These are phyloP conservation scores for Takashimella tepidaria DNA, from an alignment of 1,284 basidiomycete genomes.

Conservation along the genomic window DNA sequence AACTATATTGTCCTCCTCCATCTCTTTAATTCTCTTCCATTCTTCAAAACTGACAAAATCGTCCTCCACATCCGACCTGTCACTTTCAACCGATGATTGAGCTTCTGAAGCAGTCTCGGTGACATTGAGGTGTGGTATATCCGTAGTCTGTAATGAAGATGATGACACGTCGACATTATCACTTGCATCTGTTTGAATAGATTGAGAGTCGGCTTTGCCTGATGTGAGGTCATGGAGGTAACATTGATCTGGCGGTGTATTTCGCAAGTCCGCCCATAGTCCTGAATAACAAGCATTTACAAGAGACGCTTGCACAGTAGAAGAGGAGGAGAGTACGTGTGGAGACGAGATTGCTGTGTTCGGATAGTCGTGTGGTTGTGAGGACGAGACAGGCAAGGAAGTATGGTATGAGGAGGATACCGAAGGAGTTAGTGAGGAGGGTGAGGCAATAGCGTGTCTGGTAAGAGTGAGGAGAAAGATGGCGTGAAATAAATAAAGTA, in stretches of 20 bases:
- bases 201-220: not conserved
- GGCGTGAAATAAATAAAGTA: not conserved
- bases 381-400: not conserved
- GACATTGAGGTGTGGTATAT: not conserved
- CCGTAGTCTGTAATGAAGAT: not conserved
- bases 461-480: not conserved
- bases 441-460: not conserved
- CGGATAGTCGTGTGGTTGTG: not conserved
- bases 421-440: not conserved
- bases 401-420: not conserved
- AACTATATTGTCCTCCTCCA: conserved; percentile 35
- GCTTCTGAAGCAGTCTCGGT: not conserved
- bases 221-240: not conserved
- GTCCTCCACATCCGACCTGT: not conserved
- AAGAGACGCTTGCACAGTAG: too few relatives aligned
- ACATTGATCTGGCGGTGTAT: not conserved
- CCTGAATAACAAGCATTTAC: too few relatives aligned
- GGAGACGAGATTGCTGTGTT: not conserved
- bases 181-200: not conserved
- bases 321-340: not conserved
- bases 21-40: conserved; percentile 69
- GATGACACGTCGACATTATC: not conserved
- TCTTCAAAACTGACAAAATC: conserved; percentile 76
- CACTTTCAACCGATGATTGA: too few relatives aligned
- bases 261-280: not conserved